Base-by-base conservation (phyloP, 2,329 filamentous ascomycete species). In the Arachnomyces sp. region DNA sequence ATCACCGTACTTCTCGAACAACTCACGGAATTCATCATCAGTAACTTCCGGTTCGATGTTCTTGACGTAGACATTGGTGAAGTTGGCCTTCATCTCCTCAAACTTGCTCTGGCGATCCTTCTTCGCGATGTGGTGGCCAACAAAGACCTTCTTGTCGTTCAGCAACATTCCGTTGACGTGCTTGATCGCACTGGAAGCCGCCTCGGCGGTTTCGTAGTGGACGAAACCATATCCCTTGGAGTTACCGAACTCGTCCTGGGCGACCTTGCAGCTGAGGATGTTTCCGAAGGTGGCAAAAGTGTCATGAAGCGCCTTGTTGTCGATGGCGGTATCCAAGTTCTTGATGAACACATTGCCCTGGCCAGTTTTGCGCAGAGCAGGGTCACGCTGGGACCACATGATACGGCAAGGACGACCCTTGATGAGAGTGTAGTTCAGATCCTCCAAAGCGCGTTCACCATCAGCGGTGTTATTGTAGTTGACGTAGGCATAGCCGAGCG, bases 11-110 rank as follows among this genome's bases (percentile, higher is more conserved):
- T 82, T 82, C 75, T 92, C 86, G 57, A 98, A 96, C 37, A 96
- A 75, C 47, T 82, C 77, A 55, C 88, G 87, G 80, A 98, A 96
- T 63, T 96, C 84, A 7, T 96, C 89, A 47, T 98, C 92, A 44
- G 80, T 84, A 49, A 83, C 86, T 36, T 95, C 90, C 28, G 72
- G 60, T 57, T 82, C 79, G 55, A 98, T 84, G 74, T 98, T 98
- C 82, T 98, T 98, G 74, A 98, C 86, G 73, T 98, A 98, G 69
- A 98, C 82, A 68, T 98, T 98, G 75, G 92, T 98, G 78, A 93
- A 98, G 78, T 98, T 98, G 68, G 92, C 92, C 83, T 98, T 98
- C 90, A 98, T 98, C 78, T 98, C 92, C 75, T 98, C 92, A 57
- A 96, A 96, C 75, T 98, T 98, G 86, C 87, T 95, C 79, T 96